A percentile compares a stretch with the other conserved stretches of the same genome.
phyloP scores from a whole-genome alignment of 305 asterid species.

The Salvia sclarea region DNA sequence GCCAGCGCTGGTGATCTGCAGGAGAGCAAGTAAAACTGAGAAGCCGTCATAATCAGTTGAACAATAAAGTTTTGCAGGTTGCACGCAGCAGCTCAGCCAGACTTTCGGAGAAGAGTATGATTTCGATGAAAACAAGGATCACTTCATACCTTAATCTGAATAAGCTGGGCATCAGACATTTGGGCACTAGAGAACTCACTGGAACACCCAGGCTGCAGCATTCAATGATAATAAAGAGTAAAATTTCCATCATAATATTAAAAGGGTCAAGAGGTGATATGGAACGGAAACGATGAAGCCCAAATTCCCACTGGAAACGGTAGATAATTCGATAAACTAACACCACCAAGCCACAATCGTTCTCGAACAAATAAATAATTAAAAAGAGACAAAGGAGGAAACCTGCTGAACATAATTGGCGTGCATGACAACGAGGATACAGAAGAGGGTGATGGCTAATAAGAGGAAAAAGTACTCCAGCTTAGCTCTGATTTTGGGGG shows the following conservation, averaged over 20 bases:
- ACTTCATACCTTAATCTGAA: slow-evolving; percentile 74
- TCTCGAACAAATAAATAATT: not conserved
- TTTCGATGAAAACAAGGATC: slow-evolving; percentile 12
- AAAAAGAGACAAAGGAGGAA: not conserved
- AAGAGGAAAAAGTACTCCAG: slow-evolving; percentile 84
- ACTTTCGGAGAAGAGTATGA: not conserved
- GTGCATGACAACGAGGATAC: slow-evolving; percentile 97
- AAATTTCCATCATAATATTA: slow-evolving; percentile 7
- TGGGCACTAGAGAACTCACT: slow-evolving; percentile 69
- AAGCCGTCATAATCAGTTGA: slow-evolving; percentile 27
- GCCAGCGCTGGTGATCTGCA: slow-evolving; percentile 88
- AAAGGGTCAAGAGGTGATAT: not conserved
- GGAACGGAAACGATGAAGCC: slow-evolving; percentile 4
- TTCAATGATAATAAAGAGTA: slow-evolving; percentile 10
- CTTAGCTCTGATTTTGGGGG: slow-evolving; percentile 73
- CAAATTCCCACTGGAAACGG: slow-evolving; percentile 21
- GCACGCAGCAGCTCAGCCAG: slow-evolving; percentile 9
- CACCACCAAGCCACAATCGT: slow-evolving; percentile 11
- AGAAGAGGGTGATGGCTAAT: slow-evolving; percentile 83
- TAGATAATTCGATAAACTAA: slow-evolving; percentile 4
- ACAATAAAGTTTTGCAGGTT: not conserved
- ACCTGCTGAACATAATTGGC: slow-evolving; percentile 99
- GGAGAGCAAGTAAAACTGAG: slow-evolving; percentile 26
- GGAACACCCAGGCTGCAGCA: slow-evolving; percentile 92
- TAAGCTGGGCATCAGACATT: slow-evolving; percentile 70